Percentiles rank a stretch among this genome's conserved stretches.
Conservation (phyloP, 495 filamentous ascomycete genomes). For the Penicillium macrosclerotiorum region DNA sequence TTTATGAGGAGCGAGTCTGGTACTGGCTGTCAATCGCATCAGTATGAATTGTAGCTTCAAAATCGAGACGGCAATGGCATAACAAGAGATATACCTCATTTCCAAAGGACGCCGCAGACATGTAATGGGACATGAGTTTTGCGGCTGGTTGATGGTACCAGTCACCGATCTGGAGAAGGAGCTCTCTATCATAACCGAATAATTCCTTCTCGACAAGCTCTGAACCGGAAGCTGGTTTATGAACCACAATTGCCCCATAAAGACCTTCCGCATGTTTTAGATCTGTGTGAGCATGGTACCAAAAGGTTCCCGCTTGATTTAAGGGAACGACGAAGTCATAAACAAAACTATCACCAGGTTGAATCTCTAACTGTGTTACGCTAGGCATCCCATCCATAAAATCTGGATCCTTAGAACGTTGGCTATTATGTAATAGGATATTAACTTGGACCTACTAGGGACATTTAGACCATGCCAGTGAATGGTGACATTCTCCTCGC, state of each 20-base stretch:
- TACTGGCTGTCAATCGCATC: slow-evolving; percentile 31
- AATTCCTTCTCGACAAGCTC: neutral
- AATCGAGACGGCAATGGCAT: neutral
- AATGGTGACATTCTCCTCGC: slow-evolving; percentile 63
- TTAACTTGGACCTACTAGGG: neutral
- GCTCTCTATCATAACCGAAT: slow-evolving; percentile 37
- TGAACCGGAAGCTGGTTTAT: slow-evolving; percentile 49
- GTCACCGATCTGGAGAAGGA: slow-evolving; percentile 50
- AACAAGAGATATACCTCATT: slow-evolving; percentile 36
- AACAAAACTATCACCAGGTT: slow-evolving; percentile 61
- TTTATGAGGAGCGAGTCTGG: slow-evolving; percentile 54
- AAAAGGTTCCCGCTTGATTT: slow-evolving; percentile 74
- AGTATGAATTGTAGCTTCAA: no score
- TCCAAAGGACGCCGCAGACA: slow-evolving; percentile 39
- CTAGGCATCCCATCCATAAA: slow-evolving; percentile 73
- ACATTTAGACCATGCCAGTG: slow-evolving; percentile 83
- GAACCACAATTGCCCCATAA: slow-evolving; percentile 69
- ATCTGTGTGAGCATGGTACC: slow-evolving; percentile 75
- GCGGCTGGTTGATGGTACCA: slow-evolving; percentile 48
- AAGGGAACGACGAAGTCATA: slow-evolving; percentile 75
- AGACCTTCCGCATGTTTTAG: slow-evolving; percentile 72
- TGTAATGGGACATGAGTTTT: slow-evolving; percentile 47
- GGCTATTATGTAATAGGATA: neutral
- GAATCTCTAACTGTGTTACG: slow-evolving; percentile 64
- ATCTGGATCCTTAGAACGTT: slow-evolving; percentile 27